These are phyloP conservation scores for Serendipita sp. DNA, from an alignment of 768 basidiomycete species.

Conservation along the genomic window DNA sequence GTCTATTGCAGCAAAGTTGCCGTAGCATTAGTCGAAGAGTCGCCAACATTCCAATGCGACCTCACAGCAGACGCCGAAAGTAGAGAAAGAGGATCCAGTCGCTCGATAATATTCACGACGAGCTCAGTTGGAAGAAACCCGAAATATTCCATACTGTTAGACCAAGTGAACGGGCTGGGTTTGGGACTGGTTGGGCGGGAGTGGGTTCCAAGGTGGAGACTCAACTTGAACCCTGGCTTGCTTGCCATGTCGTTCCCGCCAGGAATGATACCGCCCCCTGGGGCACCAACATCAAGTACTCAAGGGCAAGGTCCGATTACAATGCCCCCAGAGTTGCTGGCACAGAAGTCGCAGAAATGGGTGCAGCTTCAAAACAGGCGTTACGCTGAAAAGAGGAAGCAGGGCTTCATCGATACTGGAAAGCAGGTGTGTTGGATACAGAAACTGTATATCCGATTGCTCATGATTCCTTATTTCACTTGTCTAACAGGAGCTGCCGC, in stretches of 20 bases:
- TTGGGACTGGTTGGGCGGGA: not conserved
- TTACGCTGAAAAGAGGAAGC: slow-evolving; percentile 81
- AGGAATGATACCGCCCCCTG: slow-evolving; percentile 1
- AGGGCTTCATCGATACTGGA: slow-evolving; percentile 81
- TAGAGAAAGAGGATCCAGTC: not conserved
- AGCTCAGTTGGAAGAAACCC: not conserved
- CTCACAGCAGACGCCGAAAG: not conserved
- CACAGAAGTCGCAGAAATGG: slow-evolving; percentile 94
- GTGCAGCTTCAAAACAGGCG: slow-evolving; percentile 83
- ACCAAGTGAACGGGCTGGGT: too few species aligned
- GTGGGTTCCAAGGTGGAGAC: slow-evolving; percentile 3
- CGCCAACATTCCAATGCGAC: not conserved
- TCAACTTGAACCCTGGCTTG: not conserved
- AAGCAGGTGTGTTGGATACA: slow-evolving; percentile 47
- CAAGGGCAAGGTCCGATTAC: not conserved
- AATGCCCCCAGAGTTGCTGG: slow-evolving; percentile 54
- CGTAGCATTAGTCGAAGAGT: too few species aligned
- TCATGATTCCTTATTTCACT: slow-evolving; percentile 12
- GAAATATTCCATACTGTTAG: not conserved
- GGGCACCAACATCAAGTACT: not conserved
- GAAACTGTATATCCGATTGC: not conserved
- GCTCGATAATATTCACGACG: not conserved
- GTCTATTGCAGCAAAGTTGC: not conserved
- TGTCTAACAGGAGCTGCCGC: slow-evolving; percentile 63
- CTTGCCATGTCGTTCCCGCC: slow-evolving; percentile 7